These are phyloP conservation scores for Acephala macrosclerotiorum DNA, from an alignment of 2,329 filamentous ascomycete species.

Conservation along the genomic window DNA sequence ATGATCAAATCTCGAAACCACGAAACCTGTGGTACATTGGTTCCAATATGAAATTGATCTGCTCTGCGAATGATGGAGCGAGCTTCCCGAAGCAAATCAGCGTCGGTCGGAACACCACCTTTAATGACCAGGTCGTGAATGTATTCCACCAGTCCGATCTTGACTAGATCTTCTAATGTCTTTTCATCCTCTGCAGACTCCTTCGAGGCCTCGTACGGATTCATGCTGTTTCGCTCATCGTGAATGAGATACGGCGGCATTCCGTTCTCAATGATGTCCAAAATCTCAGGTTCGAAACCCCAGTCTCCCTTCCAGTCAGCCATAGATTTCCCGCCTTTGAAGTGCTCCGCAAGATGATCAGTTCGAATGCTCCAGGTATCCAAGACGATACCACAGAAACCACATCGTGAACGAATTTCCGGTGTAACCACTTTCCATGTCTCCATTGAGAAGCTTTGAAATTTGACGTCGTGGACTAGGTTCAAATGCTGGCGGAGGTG, in stretches of 20 bases:
- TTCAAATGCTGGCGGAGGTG: slow-evolving; percentile 71
- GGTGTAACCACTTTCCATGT: slow-evolving; percentile 66
- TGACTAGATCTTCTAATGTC: slow-evolving; percentile 68
- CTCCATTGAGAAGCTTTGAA: slow-evolving; percentile 69
- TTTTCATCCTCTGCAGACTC: slow-evolving; percentile 54
- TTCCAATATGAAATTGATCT: slow-evolving; percentile 53
- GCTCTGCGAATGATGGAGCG: slow-evolving; percentile 64
- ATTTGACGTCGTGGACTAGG: slow-evolving; percentile 67
- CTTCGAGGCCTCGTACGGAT: slow-evolving; percentile 56
- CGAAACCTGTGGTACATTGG: slow-evolving; percentile 46
- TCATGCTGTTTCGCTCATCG: slow-evolving; percentile 63
- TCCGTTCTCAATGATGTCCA: slow-evolving; percentile 70
- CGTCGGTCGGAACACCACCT: slow-evolving; percentile 54
- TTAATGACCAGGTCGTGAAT: slow-evolving; percentile 53
- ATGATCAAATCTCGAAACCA: slow-evolving; percentile 69
- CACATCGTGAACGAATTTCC: slow-evolving; percentile 68
- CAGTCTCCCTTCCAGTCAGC: slow-evolving; percentile 75
- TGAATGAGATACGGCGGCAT: slow-evolving; percentile 73
- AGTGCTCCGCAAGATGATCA: slow-evolving; percentile 72
- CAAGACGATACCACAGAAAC: slow-evolving; percentile 69
- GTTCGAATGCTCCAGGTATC: slow-evolving; percentile 66
- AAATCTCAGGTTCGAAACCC: slow-evolving; percentile 68
- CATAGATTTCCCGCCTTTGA: slow-evolving; percentile 71
- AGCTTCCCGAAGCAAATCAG: slow-evolving; percentile 64
- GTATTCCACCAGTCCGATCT: slow-evolving; percentile 63